Evolutionary conservation across 805 yeast genomes (phyloP).

Genomic region (Candida khao-thaluensis): DNA sequence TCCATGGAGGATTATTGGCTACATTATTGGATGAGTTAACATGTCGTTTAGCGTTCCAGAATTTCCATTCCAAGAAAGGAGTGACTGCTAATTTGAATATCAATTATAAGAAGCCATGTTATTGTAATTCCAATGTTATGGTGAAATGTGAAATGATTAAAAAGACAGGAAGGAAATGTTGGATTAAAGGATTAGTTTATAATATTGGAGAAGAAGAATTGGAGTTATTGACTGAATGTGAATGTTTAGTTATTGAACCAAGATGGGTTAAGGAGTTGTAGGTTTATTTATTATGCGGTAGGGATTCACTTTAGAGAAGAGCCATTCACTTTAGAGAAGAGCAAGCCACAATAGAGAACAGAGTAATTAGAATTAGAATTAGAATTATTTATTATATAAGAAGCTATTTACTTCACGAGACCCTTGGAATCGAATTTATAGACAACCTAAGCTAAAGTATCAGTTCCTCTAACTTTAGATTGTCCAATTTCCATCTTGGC

Average conservation of each 20-base stretch:
- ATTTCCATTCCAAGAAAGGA: constrained; percentile 37
- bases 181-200: constrained; percentile 36
- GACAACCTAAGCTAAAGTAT: no score
- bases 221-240: constrained; percentile 33
- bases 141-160: constrained; percentile 32
- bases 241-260: constrained; percentile 43
- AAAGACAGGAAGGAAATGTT: constrained; percentile 40
- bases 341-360: no score
- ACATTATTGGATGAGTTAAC: constrained; percentile 44
- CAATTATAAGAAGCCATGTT: constrained; percentile 38
- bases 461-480: constrained; percentile 77
- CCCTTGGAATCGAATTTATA: no score
- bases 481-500: constrained; percentile 89
- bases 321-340: no score
- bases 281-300: constrained; percentile 9
- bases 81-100: constrained; percentile 46
- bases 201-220: constrained; percentile 19
- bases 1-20: constrained; percentile 46
- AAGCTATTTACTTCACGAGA: no score
- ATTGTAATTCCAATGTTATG: constrained; percentile 29
- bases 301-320: no score
- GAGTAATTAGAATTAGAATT: no score
- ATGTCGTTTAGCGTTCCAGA: constrained; percentile 43
- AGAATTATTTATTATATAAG: constrained; percentile 7
- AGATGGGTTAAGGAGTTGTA: constrained; percentile 35